Evolutionary conservation across 768 basidiomycete genomes (phyloP).

Genomic region (Leccinum fibrillosum): DNA sequence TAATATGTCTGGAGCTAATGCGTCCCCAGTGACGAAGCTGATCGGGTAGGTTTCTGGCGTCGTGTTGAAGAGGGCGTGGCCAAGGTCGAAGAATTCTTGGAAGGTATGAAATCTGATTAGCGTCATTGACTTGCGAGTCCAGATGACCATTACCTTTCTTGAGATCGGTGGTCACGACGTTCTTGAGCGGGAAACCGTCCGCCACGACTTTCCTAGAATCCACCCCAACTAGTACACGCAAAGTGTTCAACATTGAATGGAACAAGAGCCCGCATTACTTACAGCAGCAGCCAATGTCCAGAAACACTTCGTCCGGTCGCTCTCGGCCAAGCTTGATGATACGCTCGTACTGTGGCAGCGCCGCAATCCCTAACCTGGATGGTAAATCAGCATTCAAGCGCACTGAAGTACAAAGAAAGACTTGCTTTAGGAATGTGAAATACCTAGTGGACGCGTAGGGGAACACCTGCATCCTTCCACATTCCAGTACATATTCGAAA

Average conservation of each 20-base stretch:
- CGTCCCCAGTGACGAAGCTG: slow-evolving; percentile 55
- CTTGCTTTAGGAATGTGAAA: slow-evolving; percentile 25
- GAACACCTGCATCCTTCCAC: slow-evolving; percentile 13
- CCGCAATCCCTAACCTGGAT: slow-evolving; percentile 12
- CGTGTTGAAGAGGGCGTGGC: slow-evolving; percentile 59
- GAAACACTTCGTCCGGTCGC: slow-evolving; percentile 35
- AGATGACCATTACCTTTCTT: slow-evolving; percentile 25
- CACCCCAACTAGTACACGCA: slow-evolving; percentile 16
- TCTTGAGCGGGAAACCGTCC: slow-evolving; percentile 42
- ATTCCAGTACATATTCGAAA: background rate
- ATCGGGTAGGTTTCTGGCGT: slow-evolving; percentile 48
- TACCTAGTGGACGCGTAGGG: slow-evolving; percentile 29
- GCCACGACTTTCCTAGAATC: slow-evolving; percentile 39
- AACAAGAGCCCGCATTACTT: slow-evolving; percentile 5
- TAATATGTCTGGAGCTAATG: slow-evolving; percentile 46
- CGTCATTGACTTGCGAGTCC: background rate
- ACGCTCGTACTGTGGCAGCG: slow-evolving; percentile 16
- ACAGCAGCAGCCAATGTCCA: slow-evolving; percentile 49
- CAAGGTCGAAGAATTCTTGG: slow-evolving; percentile 54
- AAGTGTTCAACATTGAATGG: background rate
- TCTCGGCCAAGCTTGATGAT: slow-evolving; percentile 37
- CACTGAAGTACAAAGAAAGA: background rate
- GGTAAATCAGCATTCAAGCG: background rate
- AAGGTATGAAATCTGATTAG: background rate
- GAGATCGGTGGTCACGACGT: slow-evolving; percentile 41